Conservation (phyloP, 495 filamentous ascomycete genomes). For the Podospora sp. region DNA sequence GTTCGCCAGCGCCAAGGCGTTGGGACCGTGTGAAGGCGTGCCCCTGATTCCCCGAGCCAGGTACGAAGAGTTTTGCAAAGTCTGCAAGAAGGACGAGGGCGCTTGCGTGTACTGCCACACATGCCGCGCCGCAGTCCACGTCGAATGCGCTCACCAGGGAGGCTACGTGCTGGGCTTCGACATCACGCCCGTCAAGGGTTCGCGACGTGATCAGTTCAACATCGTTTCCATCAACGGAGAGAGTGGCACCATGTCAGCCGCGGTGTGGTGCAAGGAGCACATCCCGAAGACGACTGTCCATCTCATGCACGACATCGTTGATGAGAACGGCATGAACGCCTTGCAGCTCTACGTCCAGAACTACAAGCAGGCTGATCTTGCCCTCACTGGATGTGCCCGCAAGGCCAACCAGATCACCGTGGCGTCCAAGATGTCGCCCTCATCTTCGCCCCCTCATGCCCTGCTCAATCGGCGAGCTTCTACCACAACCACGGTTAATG, state of each 20-base stretch:
- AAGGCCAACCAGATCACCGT: conserved; percentile 66
- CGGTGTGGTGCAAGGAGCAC: conserved; percentile 90
- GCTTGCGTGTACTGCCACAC: conserved; percentile 82
- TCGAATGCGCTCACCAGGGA: conserved; percentile 84
- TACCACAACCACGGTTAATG: conserved; percentile 34
- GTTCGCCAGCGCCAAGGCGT: conserved; percentile 77
- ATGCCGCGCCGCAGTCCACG: conserved; percentile 81
- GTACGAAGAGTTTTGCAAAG: conserved; percentile 76
- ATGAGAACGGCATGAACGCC: conserved; percentile 65
- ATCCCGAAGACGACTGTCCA: conserved; percentile 69
- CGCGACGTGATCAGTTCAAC: conserved; percentile 72
- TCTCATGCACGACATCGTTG: conserved; percentile 71
- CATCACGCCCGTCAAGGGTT: conserved; percentile 84
- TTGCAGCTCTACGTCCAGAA: conserved; percentile 83
- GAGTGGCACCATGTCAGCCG: conserved; percentile 73
- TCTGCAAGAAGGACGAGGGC: conserved; percentile 72
- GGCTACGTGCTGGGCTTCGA: conserved; percentile 87
- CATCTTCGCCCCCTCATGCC: conserved; percentile 10
- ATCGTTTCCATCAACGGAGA: conserved; percentile 76
- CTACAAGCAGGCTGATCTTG: conserved; percentile 92
- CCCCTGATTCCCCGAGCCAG: conserved; percentile 68
- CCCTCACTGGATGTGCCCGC: conserved; percentile 85
- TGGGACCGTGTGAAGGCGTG: conserved; percentile 87
- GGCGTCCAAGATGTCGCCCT: conserved; percentile 42
- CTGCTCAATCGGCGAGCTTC: conserved; percentile 45